A percentile compares a stretch with the other conserved stretches of the same genome.
These are phyloP conservation scores for Phanerochaete sordida DNA, from an alignment of 768 basidiomycete species.

Conservation along the genomic window DNA sequence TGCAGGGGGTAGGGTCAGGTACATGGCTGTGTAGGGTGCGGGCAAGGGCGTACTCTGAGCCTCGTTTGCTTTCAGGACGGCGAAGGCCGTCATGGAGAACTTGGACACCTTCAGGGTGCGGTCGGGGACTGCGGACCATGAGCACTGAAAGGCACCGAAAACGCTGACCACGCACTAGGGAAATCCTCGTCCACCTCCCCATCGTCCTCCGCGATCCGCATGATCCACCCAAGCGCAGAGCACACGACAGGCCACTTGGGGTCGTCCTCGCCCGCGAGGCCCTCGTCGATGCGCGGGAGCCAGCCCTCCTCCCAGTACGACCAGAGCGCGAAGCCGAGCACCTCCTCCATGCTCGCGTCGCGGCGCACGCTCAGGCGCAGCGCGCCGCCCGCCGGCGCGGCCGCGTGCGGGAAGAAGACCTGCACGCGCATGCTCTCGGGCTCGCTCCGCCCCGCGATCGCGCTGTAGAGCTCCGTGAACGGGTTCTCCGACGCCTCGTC, in stretches of 20 bases:
- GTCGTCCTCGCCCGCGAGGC: constrained; percentile 54
- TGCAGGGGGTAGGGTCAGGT: constrained; percentile 18
- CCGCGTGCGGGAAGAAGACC: constrained; percentile 84
- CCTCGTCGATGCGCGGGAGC: constrained; percentile 74
- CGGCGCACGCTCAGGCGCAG: constrained; percentile 76
- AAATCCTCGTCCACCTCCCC: constrained; percentile 99
- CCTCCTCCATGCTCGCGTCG: constrained; percentile 93
- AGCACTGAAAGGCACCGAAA: background rate
- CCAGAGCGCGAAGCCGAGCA: constrained; percentile 90
- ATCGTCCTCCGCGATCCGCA: constrained; percentile 93
- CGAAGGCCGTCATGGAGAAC: constrained; percentile 89
- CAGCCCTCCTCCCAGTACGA: constrained; percentile 90
- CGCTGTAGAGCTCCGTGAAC: constrained; percentile 82
- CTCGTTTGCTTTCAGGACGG: constrained; percentile 72
- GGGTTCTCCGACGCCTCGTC: constrained; percentile 68
- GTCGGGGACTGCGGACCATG: constrained; percentile 72
- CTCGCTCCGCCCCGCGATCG: constrained; percentile 74
- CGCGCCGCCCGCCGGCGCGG: constrained; percentile 52
- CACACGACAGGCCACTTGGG: constrained; percentile 54
- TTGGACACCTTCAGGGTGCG: constrained; percentile 80
- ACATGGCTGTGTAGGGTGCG: background rate
- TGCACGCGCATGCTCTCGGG: constrained; percentile 58
- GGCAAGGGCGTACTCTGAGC: constrained; percentile 52
- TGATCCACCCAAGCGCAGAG: constrained; percentile 84
- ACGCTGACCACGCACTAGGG: constrained; percentile 62